These are phyloP conservation scores for Apiospora hydei DNA, from an alignment of 2,329 filamentous ascomycete genomes.

Conservation along the genomic window DNA sequence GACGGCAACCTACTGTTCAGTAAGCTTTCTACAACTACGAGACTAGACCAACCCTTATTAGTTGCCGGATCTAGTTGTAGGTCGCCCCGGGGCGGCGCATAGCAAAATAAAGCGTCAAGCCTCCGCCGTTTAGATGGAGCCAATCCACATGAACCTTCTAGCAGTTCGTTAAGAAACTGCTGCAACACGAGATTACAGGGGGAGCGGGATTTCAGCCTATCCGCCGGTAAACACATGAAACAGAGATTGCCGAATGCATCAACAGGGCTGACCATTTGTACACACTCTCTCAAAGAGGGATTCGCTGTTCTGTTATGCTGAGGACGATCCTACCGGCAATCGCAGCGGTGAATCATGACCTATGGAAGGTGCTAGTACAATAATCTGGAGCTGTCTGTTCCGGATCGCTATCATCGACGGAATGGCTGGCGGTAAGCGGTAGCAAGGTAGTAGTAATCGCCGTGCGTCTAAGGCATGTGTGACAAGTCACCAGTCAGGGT, in stretches of 20 bases:
- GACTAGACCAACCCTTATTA: not conserved
- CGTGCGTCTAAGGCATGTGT: not conserved
- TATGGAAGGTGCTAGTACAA: not conserved
- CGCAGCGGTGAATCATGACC: not conserved
- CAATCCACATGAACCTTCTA: not conserved
- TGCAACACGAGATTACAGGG: constrained; percentile 8
- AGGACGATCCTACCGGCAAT: not conserved
- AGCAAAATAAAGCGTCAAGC: not conserved
- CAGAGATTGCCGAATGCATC: constrained; percentile 17
- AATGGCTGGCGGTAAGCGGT: not conserved
- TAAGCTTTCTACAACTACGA: constrained; percentile 1
- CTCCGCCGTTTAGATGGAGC: constrained; percentile 2
- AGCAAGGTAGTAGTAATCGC: not conserved
- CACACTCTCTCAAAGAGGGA: not conserved
- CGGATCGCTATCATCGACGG: not conserved
- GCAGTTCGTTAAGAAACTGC: constrained; percentile 3
- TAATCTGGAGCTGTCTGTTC: not conserved
- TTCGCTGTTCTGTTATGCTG: not conserved
- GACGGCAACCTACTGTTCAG: not conserved
- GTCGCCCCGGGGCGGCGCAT: not conserved
- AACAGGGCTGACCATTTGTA: not conserved
- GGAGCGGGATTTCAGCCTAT: constrained; percentile 11
- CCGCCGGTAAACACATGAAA: constrained; percentile 18
- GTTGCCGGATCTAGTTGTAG: constrained; percentile 10
- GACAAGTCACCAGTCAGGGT: constrained; percentile 12